Conservation (phyloP, 2,329 filamentous ascomycete species). For the Xenoacremonium recifei region DNA sequence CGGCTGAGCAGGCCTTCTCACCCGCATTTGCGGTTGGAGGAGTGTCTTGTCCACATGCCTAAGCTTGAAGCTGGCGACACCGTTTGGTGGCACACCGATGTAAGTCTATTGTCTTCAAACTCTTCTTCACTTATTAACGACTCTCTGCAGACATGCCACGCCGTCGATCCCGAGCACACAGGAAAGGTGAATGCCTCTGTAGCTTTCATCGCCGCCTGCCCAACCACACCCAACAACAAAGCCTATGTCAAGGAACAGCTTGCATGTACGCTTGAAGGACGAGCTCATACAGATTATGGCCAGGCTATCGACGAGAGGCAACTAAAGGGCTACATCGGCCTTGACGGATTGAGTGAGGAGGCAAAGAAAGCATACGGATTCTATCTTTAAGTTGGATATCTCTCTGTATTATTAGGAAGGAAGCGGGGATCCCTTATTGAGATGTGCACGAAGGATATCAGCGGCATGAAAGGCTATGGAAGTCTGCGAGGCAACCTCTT, state of each 20-base stretch:
- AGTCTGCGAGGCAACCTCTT: slow-evolving; percentile 8
- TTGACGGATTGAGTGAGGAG: slow-evolving; percentile 5
- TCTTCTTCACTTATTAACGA: not conserved
- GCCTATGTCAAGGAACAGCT: slow-evolving; percentile 20
- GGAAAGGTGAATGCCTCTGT: slow-evolving; percentile 33
- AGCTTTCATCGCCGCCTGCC: slow-evolving; percentile 35
- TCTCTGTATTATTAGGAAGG: not conserved
- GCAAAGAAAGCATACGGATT: slow-evolving; percentile 12
- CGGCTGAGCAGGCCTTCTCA: slow-evolving; percentile 24
- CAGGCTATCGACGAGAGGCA: slow-evolving; percentile 10
- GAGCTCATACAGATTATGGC: slow-evolving; percentile 7
- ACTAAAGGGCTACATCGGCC: slow-evolving; percentile 12
- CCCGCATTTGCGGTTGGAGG: slow-evolving; percentile 36
- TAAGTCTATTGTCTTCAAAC: slow-evolving; percentile 14
- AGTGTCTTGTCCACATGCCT: slow-evolving; percentile 37
- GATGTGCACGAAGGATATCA: not conserved
- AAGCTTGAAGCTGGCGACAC: slow-evolving; percentile 20
- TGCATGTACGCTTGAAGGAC: slow-evolving; percentile 7
- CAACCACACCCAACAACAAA: slow-evolving; percentile 28
- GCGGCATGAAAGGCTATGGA: slow-evolving; percentile 1
- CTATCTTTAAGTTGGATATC: not conserved
- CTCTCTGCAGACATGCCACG: slow-evolving; percentile 31
- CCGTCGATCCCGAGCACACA: slow-evolving; percentile 37
- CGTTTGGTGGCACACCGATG: slow-evolving; percentile 41
- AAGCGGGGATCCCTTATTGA: too few species aligned